Conservation (phyloP, 495 filamentous ascomycete genomes). For the Podospora pseudoanserina region DNA sequence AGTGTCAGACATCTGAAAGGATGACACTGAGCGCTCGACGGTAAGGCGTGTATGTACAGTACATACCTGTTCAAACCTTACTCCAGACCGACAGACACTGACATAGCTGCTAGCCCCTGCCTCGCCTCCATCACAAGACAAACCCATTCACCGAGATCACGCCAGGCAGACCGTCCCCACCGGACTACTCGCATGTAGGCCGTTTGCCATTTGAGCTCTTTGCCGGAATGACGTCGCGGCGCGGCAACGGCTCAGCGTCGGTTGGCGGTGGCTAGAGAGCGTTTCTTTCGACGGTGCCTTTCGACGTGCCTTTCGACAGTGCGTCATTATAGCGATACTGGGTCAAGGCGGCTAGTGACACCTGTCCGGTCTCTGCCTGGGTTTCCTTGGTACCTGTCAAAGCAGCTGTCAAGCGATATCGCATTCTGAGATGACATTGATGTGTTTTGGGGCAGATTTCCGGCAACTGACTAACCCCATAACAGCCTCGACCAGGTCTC, state of each 20-base stretch:
- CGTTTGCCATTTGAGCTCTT: background rate
- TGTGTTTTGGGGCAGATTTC: background rate
- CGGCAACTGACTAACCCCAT: background rate
- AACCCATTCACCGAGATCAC: background rate
- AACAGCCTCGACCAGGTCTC: background rate
- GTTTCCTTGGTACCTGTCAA: background rate
- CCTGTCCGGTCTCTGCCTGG: background rate
- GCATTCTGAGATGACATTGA: constrained; percentile 1
- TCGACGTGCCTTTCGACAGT: background rate
- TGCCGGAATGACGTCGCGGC: background rate
- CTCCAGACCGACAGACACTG: background rate
- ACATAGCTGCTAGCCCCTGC: background rate
- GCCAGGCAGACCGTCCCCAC: background rate
- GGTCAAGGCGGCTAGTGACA: background rate
- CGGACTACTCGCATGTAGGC: background rate
- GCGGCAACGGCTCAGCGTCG: background rate
- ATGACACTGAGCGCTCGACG: background rate
- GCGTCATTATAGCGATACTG: background rate
- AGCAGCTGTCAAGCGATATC: constrained; percentile 1
- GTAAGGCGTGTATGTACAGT: background rate
- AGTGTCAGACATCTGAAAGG: background rate
- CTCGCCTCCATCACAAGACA: background rate
- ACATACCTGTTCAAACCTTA: background rate
- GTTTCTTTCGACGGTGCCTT: background rate
- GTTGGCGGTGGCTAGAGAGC: background rate